These are phyloP conservation scores for Quambalaria eucalypti DNA, from an alignment of 1,284 basidiomycete species.

Conservation along the genomic window DNA sequence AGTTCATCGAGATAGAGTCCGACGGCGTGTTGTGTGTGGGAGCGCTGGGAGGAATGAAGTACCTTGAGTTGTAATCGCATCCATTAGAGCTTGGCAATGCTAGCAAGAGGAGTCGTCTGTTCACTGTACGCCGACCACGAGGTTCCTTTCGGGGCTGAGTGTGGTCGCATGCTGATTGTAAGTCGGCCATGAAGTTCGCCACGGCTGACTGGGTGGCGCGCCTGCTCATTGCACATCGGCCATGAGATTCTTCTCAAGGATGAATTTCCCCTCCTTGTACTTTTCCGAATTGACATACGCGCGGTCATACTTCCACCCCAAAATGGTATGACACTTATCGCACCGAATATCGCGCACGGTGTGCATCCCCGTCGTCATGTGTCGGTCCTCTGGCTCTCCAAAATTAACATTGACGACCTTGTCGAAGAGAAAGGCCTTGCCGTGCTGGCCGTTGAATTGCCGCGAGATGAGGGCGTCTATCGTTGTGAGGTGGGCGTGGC, in stretches of 20 bases:
- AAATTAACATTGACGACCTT: constrained; percentile 80
- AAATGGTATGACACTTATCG: constrained; percentile 68
- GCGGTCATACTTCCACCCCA: constrained; percentile 97
- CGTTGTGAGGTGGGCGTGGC: constrained; percentile 86
- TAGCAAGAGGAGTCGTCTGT: no score
- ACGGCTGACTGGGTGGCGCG: no score
- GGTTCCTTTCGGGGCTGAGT: no score
- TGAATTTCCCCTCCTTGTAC: constrained; percentile 97
- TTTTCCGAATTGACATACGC: constrained; percentile 82
- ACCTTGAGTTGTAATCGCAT: no score
- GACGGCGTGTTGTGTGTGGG: no score
- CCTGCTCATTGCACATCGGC: constrained; percentile 25
- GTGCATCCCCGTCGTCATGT: constrained; percentile 94
- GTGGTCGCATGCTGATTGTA: no score
- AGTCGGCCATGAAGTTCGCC: not conserved
- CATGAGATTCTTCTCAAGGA: constrained; percentile 66
- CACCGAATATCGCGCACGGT: constrained; percentile 92
- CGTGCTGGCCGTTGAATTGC: constrained; percentile 68
- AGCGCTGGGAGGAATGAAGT: no score
- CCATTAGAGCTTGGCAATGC: no score
- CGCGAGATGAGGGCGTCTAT: constrained; percentile 70
- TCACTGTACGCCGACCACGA: no score
- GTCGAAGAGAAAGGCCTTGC: constrained; percentile 84
- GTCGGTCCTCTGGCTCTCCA: constrained; percentile 77
- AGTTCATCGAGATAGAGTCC: no score